Evolutionary conservation across 306 rosid species (phyloP).

Genomic region (Biancaea sappan): DNA sequence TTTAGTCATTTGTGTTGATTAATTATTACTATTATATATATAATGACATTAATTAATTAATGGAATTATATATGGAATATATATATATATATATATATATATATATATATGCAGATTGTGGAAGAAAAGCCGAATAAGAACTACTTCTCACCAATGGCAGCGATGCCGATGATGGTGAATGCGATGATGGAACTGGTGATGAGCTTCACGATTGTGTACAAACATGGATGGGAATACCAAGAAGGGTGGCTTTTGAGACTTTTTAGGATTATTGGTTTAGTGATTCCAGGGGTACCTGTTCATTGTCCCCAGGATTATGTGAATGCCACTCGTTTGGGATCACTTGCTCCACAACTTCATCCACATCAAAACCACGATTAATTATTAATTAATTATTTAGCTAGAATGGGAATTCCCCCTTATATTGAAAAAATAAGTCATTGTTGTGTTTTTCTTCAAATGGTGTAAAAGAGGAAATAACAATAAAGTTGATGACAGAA

Average conservation of each 20-base stretch:
- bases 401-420: too few species aligned
- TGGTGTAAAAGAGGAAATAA: too few species aligned
- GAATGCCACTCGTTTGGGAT: slow-evolving; percentile 60
- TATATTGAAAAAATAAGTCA: too few species aligned
- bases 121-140: slow-evolving; percentile 73
- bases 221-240: slow-evolving; percentile 47
- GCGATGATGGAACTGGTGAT: slow-evolving; percentile 61
- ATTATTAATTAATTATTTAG: too few species aligned
- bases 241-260: slow-evolving; percentile 57
- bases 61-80: too few species aligned
- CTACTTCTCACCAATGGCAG: slow-evolving; percentile 48
- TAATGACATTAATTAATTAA: too few species aligned
- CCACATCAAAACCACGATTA: not conserved
- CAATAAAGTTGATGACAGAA: too few species aligned
- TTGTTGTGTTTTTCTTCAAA: too few species aligned
- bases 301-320: slow-evolving; percentile 78
- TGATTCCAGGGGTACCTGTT: slow-evolving; percentile 62
- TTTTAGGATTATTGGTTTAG: slow-evolving; percentile 55
- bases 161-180: slow-evolving; percentile 51
- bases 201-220: slow-evolving; percentile 58
- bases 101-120: slow-evolving; percentile 56
- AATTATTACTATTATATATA: too few species aligned
- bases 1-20: too few species aligned
- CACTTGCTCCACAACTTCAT: too few species aligned
- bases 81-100: too few species aligned